These are phyloP conservation scores for Lasiosphaeria ovina DNA, from an alignment of 495 filamentous ascomycete genomes.

Conservation along the genomic window DNA sequence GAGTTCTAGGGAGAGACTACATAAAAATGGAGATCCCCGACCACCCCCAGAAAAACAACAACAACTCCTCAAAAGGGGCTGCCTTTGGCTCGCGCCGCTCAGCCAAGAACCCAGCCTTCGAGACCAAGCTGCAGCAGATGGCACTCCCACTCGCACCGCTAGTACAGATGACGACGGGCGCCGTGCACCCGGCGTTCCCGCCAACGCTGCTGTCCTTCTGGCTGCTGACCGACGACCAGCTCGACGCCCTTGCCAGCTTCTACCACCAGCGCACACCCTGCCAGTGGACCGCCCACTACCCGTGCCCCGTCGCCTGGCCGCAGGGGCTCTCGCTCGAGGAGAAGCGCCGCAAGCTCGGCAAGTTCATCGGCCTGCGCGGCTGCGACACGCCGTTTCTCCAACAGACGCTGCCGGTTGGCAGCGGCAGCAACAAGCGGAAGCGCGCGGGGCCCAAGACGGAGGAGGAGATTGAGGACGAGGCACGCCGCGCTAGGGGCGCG, in stretches of 20 bases:
- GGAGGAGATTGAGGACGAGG: slow-evolving; percentile 41
- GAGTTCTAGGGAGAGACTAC: not conserved
- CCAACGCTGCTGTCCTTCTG: slow-evolving; percentile 65
- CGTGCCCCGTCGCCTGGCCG: slow-evolving; percentile 49
- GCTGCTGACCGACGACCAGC: slow-evolving; percentile 67
- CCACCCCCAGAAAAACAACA: slow-evolving; percentile 1
- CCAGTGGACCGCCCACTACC: slow-evolving; percentile 59
- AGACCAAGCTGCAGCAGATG: slow-evolving; percentile 44
- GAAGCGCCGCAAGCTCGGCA: slow-evolving; percentile 61
- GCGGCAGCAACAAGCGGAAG: too few relatives aligned
- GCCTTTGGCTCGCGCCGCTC: slow-evolving; percentile 31
- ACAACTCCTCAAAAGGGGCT: not conserved
- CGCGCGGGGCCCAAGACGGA: slow-evolving; percentile 20
- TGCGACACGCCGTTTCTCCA: slow-evolving; percentile 51
- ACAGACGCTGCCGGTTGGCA: not conserved
- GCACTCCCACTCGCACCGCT: slow-evolving; percentile 55
- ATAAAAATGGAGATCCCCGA: slow-evolving; percentile 18
- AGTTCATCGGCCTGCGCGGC: slow-evolving; percentile 65
- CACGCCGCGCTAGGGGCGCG: slow-evolving; percentile 27
- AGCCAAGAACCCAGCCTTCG: slow-evolving; percentile 36
- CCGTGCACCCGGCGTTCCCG: slow-evolving; percentile 65
- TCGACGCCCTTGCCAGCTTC: slow-evolving; percentile 69
- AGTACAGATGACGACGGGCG: slow-evolving; percentile 57
- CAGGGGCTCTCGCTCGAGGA: slow-evolving; percentile 46
- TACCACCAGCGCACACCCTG: slow-evolving; percentile 70